These are phyloP conservation scores for Populus davidiana DNA, from an alignment of 345 rosid genomes.

Conservation along the genomic window DNA sequence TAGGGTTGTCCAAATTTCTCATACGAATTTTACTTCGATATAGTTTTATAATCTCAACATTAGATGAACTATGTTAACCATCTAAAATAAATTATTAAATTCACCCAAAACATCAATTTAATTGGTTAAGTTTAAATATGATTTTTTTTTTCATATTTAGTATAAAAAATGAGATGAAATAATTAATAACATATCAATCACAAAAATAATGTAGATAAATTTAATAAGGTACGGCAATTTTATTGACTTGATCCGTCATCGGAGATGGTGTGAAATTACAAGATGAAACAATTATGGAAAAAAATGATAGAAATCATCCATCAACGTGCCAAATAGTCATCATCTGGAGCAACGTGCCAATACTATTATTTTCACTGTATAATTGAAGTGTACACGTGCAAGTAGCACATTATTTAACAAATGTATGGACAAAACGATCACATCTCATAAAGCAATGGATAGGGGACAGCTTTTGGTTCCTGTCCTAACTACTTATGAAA, in stretches of 20 bases:
- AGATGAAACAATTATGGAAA: background rate
- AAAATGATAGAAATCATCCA: background rate
- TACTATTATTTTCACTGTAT: background rate
- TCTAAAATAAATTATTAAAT: too few relatives aligned
- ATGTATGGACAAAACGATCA: background rate
- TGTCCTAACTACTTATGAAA: background rate
- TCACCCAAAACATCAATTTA: too few relatives aligned
- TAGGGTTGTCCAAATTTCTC: background rate
- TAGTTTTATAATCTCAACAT: background rate
- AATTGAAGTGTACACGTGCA: background rate
- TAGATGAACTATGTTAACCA: background rate
- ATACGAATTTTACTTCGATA: too few relatives aligned
- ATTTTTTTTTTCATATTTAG: too few relatives aligned
- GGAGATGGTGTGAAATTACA: background rate
- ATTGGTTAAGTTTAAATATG: too few relatives aligned
- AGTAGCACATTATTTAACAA: background rate
- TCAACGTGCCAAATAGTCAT: background rate
- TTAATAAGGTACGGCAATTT: too few relatives aligned
- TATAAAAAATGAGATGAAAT: too few relatives aligned
- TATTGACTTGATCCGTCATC: too few relatives aligned
- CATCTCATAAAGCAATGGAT: background rate
- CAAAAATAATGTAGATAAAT: background rate
- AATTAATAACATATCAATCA: too few relatives aligned
- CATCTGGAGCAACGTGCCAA: background rate
- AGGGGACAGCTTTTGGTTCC: background rate